Evolutionary conservation across 2,329 filamentous ascomycete genomes (phyloP).

Genomic region (Corniculantispora saksenae): DNA sequence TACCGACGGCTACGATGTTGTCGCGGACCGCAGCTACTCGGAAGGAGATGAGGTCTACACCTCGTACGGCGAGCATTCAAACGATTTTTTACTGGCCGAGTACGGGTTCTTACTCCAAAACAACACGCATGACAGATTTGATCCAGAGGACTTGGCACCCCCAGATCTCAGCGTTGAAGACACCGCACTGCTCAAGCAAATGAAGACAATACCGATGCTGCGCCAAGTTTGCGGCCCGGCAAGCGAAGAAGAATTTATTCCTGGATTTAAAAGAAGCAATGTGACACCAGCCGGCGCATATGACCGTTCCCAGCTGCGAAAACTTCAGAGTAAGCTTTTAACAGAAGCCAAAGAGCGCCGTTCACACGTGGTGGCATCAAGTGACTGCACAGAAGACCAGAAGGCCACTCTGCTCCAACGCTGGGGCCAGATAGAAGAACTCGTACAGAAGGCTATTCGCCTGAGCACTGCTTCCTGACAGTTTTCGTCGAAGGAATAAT

Average conservation of each 20-base stretch:
- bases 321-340: background rate
- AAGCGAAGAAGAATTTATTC: background rate
- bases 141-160: background rate
- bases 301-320: background rate
- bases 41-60: slow-evolving; percentile 67
- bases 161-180: background rate
- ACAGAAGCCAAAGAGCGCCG: background rate
- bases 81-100: slow-evolving; percentile 72
- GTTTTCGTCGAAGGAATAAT: no score
- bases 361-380: background rate
- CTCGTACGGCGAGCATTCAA: slow-evolving; percentile 69
- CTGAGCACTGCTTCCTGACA: background rate
- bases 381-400: background rate
- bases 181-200: background rate
- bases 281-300: background rate
- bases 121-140: slow-evolving; percentile 47
- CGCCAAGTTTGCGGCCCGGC: background rate
- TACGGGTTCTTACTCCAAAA: slow-evolving; percentile 56
- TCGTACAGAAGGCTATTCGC: background rate
- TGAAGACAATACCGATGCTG: background rate
- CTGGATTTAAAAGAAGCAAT: background rate
- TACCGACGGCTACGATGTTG: slow-evolving; percentile 54
- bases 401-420: background rate
- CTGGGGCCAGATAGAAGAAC: slow-evolving; percentile 2
- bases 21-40: slow-evolving; percentile 51